Evolutionary conservation across 2,329 filamentous ascomycete genomes (phyloP).

Genomic region (Paraphaeosphaeria sporulosa): DNA sequence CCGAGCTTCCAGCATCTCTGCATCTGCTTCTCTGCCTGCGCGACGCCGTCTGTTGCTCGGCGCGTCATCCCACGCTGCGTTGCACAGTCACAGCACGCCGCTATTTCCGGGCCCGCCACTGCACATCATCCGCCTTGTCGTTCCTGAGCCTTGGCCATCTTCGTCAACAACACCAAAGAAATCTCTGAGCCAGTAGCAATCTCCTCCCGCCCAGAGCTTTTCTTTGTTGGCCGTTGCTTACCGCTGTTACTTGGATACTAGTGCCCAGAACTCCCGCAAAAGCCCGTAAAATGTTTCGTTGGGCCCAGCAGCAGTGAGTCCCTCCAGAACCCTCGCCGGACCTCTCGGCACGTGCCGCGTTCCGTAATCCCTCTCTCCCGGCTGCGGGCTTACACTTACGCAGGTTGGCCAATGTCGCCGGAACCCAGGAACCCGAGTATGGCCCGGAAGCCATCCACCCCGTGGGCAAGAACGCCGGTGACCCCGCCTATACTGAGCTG

Average conservation of each 20-base stretch:
- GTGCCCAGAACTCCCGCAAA: constrained; percentile 32
- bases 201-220: constrained; percentile 31
- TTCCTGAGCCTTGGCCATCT: constrained; percentile 29
- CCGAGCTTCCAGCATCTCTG: neutral
- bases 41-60: constrained; percentile 1
- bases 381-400: constrained; percentile 24
- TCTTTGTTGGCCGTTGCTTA: constrained; percentile 33
- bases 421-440: constrained; percentile 96
- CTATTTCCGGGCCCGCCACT: constrained; percentile 8
- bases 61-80: neutral
- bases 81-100: constrained; percentile 2
- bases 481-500: constrained; percentile 81
- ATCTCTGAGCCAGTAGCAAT: constrained; percentile 36
- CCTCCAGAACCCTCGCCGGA: constrained; percentile 16
- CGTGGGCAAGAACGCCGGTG: constrained; percentile 80
- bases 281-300: constrained; percentile 76
- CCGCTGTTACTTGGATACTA: constrained; percentile 33
- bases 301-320: constrained; percentile 88
- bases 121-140: constrained; percentile 16
- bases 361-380: constrained; percentile 5
- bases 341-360: constrained; percentile 20
- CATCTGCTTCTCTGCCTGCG: neutral
- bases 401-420: constrained; percentile 78
- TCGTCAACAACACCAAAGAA: constrained; percentile 28
- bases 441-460: constrained; percentile 86